Base-by-base conservation (phyloP, 2,329 filamentous ascomycete genomes). In the Pyricularia pennisetigena region DNA sequence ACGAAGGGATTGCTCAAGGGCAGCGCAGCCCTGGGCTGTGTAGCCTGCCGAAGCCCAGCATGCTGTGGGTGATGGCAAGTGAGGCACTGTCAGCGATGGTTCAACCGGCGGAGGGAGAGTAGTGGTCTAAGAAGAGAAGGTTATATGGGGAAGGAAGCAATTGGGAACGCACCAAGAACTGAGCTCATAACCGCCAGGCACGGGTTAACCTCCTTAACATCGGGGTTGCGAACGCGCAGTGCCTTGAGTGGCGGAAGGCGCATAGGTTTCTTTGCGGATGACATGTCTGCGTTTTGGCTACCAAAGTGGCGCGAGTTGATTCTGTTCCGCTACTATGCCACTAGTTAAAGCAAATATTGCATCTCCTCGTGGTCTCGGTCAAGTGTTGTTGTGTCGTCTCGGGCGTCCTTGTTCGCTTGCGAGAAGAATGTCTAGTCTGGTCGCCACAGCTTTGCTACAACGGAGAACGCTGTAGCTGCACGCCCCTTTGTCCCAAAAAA, bases 31-130 rank as follows among this genome's bases (percentile, higher is more conserved):
- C 14, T 82, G 75, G 6, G 84, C 81, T 76, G 81, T 90, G 79
- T 90, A 89, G 65, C 91, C 91, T 32, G 89, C 86, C 2, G 91
- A 94, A 1, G 92, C 92, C 92, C 92, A 95, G 79, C 92, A 95
- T 71, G 90, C 91, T 94, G 70, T 71, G 14, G 20, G 8, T 23
- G 4, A 49, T 16, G n/a, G 28, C n/a, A 30, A 26, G 12, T 14
- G 5, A 12, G 4, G 28, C 23, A 12, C n/a, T 9, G 24, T 35
- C 24, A 57, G 41, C 6, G 10, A 28, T 12, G 7, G 32, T 26
- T 5, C n/a, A 16, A n/a, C 9, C 10, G 16, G 12, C 35, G 32
- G 8, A 32, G 16, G 29, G 64, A 12, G 16, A 20, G 12, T 16
- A 8, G 9, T 35, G 28, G 59, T 32, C 12, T 9, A 14, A 26